Evolutionary conservation across 2,329 filamentous ascomycete genomes (phyloP).

Genomic region (Colletotrichum euphorbiae): DNA sequence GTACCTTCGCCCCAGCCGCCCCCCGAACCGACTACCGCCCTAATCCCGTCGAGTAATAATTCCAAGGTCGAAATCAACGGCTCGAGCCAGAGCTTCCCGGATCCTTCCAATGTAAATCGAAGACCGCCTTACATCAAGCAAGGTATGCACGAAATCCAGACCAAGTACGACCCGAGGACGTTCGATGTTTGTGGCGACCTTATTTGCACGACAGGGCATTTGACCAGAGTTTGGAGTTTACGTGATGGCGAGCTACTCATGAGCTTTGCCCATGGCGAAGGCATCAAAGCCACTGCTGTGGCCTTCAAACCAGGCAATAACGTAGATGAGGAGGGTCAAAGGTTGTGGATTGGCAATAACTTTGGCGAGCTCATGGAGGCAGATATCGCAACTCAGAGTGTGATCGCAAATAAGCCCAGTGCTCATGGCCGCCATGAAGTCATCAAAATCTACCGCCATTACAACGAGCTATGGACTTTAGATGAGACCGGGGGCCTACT

Average conservation of each 20-base stretch:
- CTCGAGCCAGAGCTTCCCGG: constrained; percentile 69
- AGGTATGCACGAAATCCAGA: constrained; percentile 80
- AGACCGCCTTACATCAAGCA: constrained; percentile 81
- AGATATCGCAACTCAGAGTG: constrained; percentile 79
- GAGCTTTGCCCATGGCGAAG: constrained; percentile 86
- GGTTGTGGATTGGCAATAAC: constrained; percentile 91
- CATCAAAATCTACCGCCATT: constrained; percentile 85
- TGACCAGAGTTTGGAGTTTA: constrained; percentile 90
- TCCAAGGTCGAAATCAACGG: constrained; percentile 60
- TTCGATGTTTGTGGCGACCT: constrained; percentile 90
- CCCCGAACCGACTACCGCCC: constrained; percentile 55
- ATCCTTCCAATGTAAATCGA: constrained; percentile 85
- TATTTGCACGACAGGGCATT: constrained; percentile 86
- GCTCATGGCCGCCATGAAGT: constrained; percentile 85
- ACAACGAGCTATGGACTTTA: constrained; percentile 91
- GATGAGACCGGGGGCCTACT: constrained; percentile 89
- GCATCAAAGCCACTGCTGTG: constrained; percentile 82
- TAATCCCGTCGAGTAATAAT: constrained; percentile 44
- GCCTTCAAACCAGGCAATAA: constrained; percentile 86
- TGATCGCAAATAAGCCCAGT: constrained; percentile 74
- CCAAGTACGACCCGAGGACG: constrained; percentile 86
- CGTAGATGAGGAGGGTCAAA: constrained; percentile 82
- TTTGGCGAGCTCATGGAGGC: constrained; percentile 90
- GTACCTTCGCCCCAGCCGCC: constrained; percentile 43
- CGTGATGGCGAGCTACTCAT: constrained; percentile 83